A percentile compares a stretch with the other conserved stretches of the same genome.
Conservation (phyloP, 371 early-diverging fungal genomes). For the Mucor irregularis region DNA sequence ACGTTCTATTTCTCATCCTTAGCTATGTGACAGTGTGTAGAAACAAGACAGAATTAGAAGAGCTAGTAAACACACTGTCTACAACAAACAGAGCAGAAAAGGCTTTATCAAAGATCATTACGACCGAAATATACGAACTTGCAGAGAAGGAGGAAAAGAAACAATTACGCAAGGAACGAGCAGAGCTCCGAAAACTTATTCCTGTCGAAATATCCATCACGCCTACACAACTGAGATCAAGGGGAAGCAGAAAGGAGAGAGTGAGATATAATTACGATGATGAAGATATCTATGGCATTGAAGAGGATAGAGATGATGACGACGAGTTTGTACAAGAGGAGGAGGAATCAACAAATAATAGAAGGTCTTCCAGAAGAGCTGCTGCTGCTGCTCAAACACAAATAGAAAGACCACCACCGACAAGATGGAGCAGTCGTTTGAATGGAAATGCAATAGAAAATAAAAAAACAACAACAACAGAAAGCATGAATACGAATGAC, state of each 20-base stretch:
- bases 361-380: neutral
- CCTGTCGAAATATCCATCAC: slow-evolving; percentile 18
- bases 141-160: slow-evolving; percentile 20
- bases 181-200: slow-evolving; percentile 14
- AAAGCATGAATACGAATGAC: no score
- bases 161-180: slow-evolving; percentile 17
- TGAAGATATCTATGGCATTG: slow-evolving; percentile 12
- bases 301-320: slow-evolving; percentile 10
- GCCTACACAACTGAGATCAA: slow-evolving; percentile 18
- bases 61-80: slow-evolving; percentile 10
- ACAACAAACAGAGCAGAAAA: slow-evolving; percentile 20
- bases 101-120: slow-evolving; percentile 13
- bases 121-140: slow-evolving; percentile 11
- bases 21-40: slow-evolving; percentile 10
- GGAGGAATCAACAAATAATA: neutral
- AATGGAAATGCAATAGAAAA: no score
- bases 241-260: slow-evolving; percentile 8
- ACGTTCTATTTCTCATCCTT: neutral
- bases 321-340: slow-evolving; percentile 3
- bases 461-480: no score
- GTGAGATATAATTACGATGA: slow-evolving; percentile 25
- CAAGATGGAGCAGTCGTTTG: slow-evolving; percentile 20
- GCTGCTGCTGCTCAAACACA: neutral
- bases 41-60: slow-evolving; percentile 19
- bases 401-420: slow-evolving; percentile 1